These are phyloP conservation scores for Metschnikowia colocasiae DNA, from an alignment of 805 yeast species.

Conservation along the genomic window DNA sequence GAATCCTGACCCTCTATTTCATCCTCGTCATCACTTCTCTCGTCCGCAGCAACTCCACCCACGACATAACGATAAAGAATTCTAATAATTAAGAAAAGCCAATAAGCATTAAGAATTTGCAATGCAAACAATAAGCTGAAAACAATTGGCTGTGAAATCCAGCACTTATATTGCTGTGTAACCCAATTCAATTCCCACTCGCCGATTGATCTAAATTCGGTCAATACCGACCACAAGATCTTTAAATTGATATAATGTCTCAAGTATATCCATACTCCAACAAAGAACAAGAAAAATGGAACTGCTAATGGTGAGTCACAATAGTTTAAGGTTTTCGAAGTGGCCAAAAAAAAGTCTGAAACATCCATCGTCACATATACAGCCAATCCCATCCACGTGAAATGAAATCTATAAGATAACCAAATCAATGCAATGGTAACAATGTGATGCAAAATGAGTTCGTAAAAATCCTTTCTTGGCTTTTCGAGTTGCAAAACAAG, in stretches of 20 bases:
- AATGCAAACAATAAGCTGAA: slow-evolving; percentile 72
- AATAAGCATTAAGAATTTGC: slow-evolving; percentile 81
- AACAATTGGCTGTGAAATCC: slow-evolving; percentile 90
- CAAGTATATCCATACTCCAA: slow-evolving; percentile 75
- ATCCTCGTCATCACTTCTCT: slow-evolving; percentile 81
- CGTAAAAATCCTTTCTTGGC: slow-evolving; percentile 91
- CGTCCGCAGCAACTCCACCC: slow-evolving; percentile 66
- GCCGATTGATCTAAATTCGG: slow-evolving; percentile 86
- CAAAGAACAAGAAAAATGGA: slow-evolving; percentile 67
- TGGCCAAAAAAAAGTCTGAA: slow-evolving; percentile 82
- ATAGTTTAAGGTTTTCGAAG: slow-evolving; percentile 84
- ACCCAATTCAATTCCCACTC: slow-evolving; percentile 76
- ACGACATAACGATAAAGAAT: slow-evolving; percentile 64
- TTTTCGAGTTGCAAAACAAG: slow-evolving; percentile 82
- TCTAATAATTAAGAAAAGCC: slow-evolving; percentile 81
- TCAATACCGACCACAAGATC: slow-evolving; percentile 78
- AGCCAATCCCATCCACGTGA: slow-evolving; percentile 91
- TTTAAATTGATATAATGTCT: slow-evolving; percentile 82
- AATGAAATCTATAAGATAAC: slow-evolving; percentile 88
- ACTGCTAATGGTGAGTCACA: slow-evolving; percentile 62
- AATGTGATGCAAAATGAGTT: slow-evolving; percentile 88
- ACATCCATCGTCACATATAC: slow-evolving; percentile 94
- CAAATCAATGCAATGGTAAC: slow-evolving; percentile 85
- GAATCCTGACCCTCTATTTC: slow-evolving; percentile 32
- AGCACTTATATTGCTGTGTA: slow-evolving; percentile 93